These are phyloP conservation scores for Periconia macrospinosa DNA, from an alignment of 2,329 filamentous ascomycete species.

Conservation along the genomic window DNA sequence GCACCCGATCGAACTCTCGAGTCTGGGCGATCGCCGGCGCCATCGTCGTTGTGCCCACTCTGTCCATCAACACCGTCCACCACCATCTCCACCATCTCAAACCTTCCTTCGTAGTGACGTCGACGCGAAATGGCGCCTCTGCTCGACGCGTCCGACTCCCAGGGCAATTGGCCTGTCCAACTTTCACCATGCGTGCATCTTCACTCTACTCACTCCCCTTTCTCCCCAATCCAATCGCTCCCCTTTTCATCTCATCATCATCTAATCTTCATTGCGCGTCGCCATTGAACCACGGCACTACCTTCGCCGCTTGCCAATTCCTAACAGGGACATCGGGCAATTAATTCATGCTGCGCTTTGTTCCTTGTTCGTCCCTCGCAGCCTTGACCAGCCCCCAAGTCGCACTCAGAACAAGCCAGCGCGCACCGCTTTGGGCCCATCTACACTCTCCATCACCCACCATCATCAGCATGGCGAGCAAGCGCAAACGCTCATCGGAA, in stretches of 20 bases:
- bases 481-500: slow-evolving; percentile 33
- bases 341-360: slow-evolving; percentile 32
- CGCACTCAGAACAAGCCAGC: slow-evolving; percentile 20
- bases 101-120: slow-evolving; percentile 1
- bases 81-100: slow-evolving; percentile 2
- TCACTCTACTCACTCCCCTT: background rate
- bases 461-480: slow-evolving; percentile 23
- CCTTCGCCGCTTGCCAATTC: background rate
- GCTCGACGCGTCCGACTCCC: background rate
- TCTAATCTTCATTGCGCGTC: background rate
- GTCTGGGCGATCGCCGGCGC: background rate
- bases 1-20: background rate
- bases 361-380: slow-evolving; percentile 10
- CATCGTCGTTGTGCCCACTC: too few relatives aligned
- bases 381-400: slow-evolving; percentile 12
- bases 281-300: slow-evolving; percentile 5
- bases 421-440: slow-evolving; percentile 15
- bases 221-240: too few relatives aligned
- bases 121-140: background rate
- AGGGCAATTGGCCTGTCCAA: too few relatives aligned
- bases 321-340: slow-evolving; percentile 7
- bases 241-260: background rate
- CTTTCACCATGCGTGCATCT: background rate
- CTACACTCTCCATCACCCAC: slow-evolving; percentile 1
- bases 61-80: background rate